These are phyloP conservation scores for Starmerella kuoi DNA, from an alignment of 805 yeast genomes.

Conservation along the genomic window DNA sequence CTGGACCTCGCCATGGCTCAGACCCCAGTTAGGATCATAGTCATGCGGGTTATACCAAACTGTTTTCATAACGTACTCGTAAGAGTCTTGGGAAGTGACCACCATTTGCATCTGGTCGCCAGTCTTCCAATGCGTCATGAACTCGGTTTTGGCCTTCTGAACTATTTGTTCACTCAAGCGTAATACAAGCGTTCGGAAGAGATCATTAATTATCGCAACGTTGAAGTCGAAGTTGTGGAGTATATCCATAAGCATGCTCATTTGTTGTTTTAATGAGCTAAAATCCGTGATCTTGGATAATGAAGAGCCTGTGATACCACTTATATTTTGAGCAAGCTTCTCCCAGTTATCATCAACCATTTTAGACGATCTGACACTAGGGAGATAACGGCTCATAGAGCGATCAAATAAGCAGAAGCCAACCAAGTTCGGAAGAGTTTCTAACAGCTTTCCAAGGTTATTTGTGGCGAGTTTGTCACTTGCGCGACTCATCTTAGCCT, in stretches of 20 bases:
- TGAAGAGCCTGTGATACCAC: constrained; percentile 16
- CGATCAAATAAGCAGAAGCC: constrained; percentile 74
- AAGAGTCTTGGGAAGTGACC: constrained; percentile 46
- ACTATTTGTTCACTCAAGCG: constrained; percentile 47
- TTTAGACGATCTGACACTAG: constrained; percentile 51
- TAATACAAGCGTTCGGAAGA: constrained; percentile 47
- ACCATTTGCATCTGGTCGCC: constrained; percentile 86
- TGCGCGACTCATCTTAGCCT: constrained; percentile 53
- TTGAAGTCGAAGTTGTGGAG: constrained; percentile 61
- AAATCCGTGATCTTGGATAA: constrained; percentile 27
- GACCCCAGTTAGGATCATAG: constrained; percentile 29
- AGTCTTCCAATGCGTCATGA: constrained; percentile 48
- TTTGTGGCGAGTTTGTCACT: constrained; percentile 53
- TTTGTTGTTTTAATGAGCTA: constrained; percentile 39
- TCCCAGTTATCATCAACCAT: constrained; percentile 68
- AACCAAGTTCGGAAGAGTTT: constrained; percentile 38
- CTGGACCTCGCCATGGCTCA: constrained; percentile 22
- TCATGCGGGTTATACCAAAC: constrained; percentile 54
- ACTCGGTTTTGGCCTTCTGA: constrained; percentile 46
- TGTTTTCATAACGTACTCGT: constrained; percentile 48
- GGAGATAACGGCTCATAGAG: constrained; percentile 44
- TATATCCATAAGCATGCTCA: constrained; percentile 64
- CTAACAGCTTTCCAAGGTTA: constrained; percentile 25
- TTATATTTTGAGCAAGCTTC: constrained; percentile 36
- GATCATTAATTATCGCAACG: constrained; percentile 46